Evolutionary conservation across 148 eudicot species (phyloP).

Genomic region (Diospyros lotus): DNA sequence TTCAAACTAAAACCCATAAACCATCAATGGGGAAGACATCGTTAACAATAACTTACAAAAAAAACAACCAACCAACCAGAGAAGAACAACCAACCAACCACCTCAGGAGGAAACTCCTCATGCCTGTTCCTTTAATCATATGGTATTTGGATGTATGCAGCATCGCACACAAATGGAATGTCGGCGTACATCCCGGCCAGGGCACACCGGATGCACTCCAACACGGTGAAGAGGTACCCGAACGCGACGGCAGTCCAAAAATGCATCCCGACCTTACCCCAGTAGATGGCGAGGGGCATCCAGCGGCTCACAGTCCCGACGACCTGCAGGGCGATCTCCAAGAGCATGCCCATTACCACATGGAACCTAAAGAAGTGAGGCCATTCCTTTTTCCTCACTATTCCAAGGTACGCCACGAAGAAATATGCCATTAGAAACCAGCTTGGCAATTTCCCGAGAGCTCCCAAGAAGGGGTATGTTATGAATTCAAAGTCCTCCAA

Average conservation of each 20-base stretch:
- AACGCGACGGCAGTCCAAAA: slow-evolving; percentile 70
- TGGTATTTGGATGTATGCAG: slow-evolving; percentile 72
- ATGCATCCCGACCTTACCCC: slow-evolving; percentile 86
- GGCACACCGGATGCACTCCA: slow-evolving; percentile 65
- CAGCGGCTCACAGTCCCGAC: slow-evolving; percentile 61
- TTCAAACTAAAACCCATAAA: too few species aligned
- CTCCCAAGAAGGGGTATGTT: slow-evolving; percentile 59
- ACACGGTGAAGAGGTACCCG: slow-evolving; percentile 53
- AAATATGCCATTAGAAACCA: slow-evolving; percentile 79
- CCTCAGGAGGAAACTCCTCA: not conserved
- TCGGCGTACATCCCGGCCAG: slow-evolving; percentile 87
- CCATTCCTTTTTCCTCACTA: slow-evolving; percentile 84
- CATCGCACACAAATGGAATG: slow-evolving; percentile 71
- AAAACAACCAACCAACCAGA: too few species aligned
- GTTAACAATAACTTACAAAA: too few species aligned
- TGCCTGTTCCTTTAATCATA: slow-evolving; percentile 29
- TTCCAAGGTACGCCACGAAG: slow-evolving; percentile 60
- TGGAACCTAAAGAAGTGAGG: slow-evolving; percentile 95
- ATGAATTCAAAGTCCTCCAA: slow-evolving; percentile 59
- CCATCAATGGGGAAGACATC: too few species aligned
- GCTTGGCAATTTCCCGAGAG: slow-evolving; percentile 56
- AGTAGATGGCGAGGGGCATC: slow-evolving; percentile 62
- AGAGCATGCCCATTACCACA: slow-evolving; percentile 75
- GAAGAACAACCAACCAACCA: not conserved
- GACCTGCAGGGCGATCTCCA: slow-evolving; percentile 75